These are phyloP conservation scores for Fusarium papillatum DNA, from an alignment of 2,329 filamentous ascomycete genomes.

Conservation along the genomic window DNA sequence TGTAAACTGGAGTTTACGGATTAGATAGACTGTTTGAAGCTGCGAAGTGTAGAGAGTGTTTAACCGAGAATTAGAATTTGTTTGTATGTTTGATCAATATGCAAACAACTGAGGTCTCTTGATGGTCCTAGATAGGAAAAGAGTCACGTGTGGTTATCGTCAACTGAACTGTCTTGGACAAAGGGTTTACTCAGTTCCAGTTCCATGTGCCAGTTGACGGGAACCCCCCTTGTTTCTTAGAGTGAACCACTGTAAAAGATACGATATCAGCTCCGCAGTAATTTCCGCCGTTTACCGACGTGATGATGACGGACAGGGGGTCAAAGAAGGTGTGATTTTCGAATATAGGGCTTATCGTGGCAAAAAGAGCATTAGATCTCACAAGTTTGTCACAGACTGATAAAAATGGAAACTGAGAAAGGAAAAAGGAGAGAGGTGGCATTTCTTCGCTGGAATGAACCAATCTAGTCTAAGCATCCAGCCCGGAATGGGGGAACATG, in stretches of 20 bases:
- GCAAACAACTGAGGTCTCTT: background rate
- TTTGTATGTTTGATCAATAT: background rate
- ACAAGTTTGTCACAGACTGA: background rate
- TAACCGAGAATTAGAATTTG: background rate
- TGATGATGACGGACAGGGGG: background rate
- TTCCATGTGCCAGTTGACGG: background rate
- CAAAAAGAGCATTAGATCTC: background rate
- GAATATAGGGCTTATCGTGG: background rate
- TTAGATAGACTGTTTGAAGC: background rate
- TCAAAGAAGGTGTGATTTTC: background rate
- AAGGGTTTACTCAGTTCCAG: background rate
- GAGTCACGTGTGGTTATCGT: background rate
- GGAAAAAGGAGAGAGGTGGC: background rate
- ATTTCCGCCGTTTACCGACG: slow-evolving; percentile 20
- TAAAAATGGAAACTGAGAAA: background rate
- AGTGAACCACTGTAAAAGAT: background rate
- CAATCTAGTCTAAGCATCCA: slow-evolving; percentile 27
- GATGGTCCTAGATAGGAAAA: slow-evolving; percentile 1
- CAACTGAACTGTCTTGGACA: background rate
- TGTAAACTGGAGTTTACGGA: background rate
- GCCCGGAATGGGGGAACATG: slow-evolving; percentile 34
- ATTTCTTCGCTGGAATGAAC: slow-evolving; percentile 14
- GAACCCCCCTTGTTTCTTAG: background rate
- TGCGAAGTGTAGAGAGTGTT: background rate
- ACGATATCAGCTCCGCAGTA: slow-evolving; percentile 18